A percentile compares a stretch with the other conserved stretches of the same genome.
Evolutionary conservation across 352 stramenopile genomes (phyloP).

Genomic region (Lagenidium giganteum): DNA sequence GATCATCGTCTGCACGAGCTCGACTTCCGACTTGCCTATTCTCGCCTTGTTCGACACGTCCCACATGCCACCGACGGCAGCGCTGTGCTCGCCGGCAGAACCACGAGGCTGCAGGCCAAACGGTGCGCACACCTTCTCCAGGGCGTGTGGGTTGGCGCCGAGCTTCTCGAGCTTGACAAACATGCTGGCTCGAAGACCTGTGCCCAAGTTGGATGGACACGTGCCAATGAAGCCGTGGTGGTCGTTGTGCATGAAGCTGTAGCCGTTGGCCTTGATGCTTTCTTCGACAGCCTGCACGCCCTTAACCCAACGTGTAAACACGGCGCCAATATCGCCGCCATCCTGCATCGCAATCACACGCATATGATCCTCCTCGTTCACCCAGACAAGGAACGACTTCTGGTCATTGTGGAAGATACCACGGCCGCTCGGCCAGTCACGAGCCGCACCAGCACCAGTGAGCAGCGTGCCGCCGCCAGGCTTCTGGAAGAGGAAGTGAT

Average conservation of each 20-base stretch:
- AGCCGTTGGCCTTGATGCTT: constrained; percentile 75
- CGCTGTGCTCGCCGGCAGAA: constrained; percentile 79
- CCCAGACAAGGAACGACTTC: constrained; percentile 89
- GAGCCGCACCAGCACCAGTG: constrained; percentile 78
- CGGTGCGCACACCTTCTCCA: constrained; percentile 71
- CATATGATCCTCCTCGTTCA: constrained; percentile 90
- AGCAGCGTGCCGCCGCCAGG: constrained; percentile 83
- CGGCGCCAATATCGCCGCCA: constrained; percentile 86
- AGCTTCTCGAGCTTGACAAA: constrained; percentile 85
- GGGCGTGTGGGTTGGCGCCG: constrained; percentile 56
- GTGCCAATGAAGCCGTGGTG: constrained; percentile 86
- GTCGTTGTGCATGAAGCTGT: constrained; percentile 86
- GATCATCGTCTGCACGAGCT: constrained; percentile 96
- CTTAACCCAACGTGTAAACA: constrained; percentile 87
- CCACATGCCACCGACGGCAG: constrained; percentile 81
- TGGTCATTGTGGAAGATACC: constrained; percentile 93
- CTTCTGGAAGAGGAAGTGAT: constrained; percentile 93
- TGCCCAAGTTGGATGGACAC: constrained; percentile 86
- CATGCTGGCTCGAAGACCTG: constrained; percentile 76
- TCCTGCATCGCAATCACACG: constrained; percentile 88
- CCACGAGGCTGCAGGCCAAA: constrained; percentile 78
- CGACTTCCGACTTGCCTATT: constrained; percentile 91
- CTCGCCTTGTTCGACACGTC: constrained; percentile 94
- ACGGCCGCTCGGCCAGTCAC: constrained; percentile 91
- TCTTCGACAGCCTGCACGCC: constrained; percentile 75